A percentile compares a stretch with the other conserved stretches of the same genome.
Evolutionary conservation across 2,329 filamentous ascomycete genomes (phyloP).

Genomic region (Aspergillus versicolor): DNA sequence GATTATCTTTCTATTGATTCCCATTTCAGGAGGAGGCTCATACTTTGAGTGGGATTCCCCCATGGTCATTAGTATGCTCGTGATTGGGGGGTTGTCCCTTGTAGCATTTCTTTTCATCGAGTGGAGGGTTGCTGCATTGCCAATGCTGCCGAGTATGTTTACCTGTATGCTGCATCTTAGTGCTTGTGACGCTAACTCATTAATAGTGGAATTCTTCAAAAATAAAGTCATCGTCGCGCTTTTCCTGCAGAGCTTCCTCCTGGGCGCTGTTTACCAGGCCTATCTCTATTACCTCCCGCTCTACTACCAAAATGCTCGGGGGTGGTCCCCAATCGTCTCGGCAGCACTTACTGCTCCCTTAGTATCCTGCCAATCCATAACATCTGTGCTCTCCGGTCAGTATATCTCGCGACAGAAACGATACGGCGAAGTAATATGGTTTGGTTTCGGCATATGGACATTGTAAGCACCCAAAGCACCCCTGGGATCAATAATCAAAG

Average conservation of each 20-base stretch:
- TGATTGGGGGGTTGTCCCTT: constrained; percentile 48
- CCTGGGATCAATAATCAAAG: background rate
- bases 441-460: constrained; percentile 48
- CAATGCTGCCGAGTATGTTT: constrained; percentile 55
- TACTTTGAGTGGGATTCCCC: constrained; percentile 58
- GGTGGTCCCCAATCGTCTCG: constrained; percentile 47
- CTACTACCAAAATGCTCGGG: constrained; percentile 60
- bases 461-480: constrained; percentile 30
- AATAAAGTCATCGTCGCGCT: constrained; percentile 55
- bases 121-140: constrained; percentile 55
- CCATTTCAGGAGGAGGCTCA: constrained; percentile 60
- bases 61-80: constrained; percentile 61
- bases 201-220: constrained; percentile 48
- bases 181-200: background rate
- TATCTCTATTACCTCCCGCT: constrained; percentile 62
- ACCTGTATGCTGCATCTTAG: background rate
- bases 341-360: constrained; percentile 54
- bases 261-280: constrained; percentile 60
- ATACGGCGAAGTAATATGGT: constrained; percentile 60
- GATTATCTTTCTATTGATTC: constrained; percentile 62
- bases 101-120: constrained; percentile 55
- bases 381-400: constrained; percentile 49
- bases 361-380: constrained; percentile 46
- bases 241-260: constrained; percentile 59
- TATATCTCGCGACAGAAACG: constrained; percentile 59